Percentiles rank a stretch among this genome's conserved stretches.
Evolutionary conservation across 495 filamentous ascomycete genomes (phyloP).

Genomic region (Barbatosphaeria neglecta): DNA sequence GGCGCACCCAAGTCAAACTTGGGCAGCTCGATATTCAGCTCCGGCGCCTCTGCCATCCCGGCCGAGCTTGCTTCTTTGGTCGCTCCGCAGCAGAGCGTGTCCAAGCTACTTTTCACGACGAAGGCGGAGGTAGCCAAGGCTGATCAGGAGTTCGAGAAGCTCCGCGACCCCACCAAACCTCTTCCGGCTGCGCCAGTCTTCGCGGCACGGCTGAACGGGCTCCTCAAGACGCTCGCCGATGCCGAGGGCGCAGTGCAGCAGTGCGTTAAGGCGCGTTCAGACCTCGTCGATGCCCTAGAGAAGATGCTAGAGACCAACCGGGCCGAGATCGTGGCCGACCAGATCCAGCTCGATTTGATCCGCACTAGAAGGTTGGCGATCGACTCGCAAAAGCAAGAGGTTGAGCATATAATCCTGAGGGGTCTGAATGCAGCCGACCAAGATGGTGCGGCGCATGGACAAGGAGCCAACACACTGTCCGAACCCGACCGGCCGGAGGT

Average conservation of each 20-base stretch:
- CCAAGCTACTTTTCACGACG: conserved; percentile 53
- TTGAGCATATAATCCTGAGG: conserved; percentile 80
- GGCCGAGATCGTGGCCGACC: conserved; percentile 54
- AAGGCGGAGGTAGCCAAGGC: conserved; percentile 54
- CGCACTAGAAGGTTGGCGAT: conserved; percentile 48
- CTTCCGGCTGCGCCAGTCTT: conserved; percentile 74
- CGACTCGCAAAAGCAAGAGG: conserved; percentile 67
- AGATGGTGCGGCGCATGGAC: conserved; percentile 25
- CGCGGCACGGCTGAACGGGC: conserved; percentile 74
- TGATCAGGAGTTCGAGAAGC: conserved; percentile 68
- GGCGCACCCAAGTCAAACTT: conserved; percentile 52
- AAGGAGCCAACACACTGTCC: conserved; percentile 25
- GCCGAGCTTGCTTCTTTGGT: conserved; percentile 65
- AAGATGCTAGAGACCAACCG: conserved; percentile 68
- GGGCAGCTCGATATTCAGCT: conserved; percentile 59
- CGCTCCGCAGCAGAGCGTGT: conserved; percentile 56
- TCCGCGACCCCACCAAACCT: conserved; percentile 53
- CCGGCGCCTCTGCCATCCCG: conserved; percentile 49
- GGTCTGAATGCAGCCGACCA: conserved; percentile 48
- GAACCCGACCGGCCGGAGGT: conserved; percentile 60
- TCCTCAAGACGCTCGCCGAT: conserved; percentile 76
- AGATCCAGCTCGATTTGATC: conserved; percentile 48
- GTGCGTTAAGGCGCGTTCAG: conserved; percentile 72
- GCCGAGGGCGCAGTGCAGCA: conserved; percentile 89
- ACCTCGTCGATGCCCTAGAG: conserved; percentile 68